Evolutionary conservation across 495 filamentous ascomycete species (phyloP).

Genomic region (Sordaria brevicollis): DNA sequence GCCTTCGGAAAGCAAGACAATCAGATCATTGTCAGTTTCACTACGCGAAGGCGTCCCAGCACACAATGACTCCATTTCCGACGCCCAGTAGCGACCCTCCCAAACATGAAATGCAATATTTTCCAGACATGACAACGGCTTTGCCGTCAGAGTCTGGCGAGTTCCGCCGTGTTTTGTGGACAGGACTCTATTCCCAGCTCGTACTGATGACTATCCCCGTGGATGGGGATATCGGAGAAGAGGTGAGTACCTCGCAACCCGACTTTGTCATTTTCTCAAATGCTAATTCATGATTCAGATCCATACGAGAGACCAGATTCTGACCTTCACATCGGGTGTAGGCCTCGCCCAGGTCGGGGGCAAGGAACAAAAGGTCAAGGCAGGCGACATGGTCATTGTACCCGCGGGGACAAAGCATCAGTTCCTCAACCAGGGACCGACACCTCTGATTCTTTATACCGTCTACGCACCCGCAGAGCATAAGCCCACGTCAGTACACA

Average conservation of each 20-base stretch:
- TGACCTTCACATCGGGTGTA: slow-evolving; percentile 51
- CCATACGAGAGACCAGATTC: slow-evolving; percentile 48
- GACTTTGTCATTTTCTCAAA: not conserved
- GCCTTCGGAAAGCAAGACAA: not conserved
- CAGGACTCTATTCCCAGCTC: slow-evolving; percentile 50
- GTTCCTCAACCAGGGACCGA: slow-evolving; percentile 49
- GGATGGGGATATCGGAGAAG: slow-evolving; percentile 55
- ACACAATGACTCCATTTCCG: slow-evolving; percentile 11
- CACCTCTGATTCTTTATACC: slow-evolving; percentile 46
- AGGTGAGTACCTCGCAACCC: slow-evolving; percentile 27
- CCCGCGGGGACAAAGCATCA: slow-evolving; percentile 58
- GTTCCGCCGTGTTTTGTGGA: slow-evolving; percentile 53
- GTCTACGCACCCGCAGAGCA: slow-evolving; percentile 57
- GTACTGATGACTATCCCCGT: slow-evolving; percentile 56
- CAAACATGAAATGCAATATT: slow-evolving; percentile 47
- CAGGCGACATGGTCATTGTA: slow-evolving; percentile 52
- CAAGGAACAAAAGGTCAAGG: slow-evolving; percentile 46
- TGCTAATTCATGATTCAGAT: slow-evolving; percentile 16
- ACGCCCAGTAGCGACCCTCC: slow-evolving; percentile 30
- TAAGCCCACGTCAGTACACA: slow-evolving; percentile 44
- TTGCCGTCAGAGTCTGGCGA: slow-evolving; percentile 40
- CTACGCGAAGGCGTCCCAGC: not conserved
- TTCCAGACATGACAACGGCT: slow-evolving; percentile 42
- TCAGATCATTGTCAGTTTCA: not conserved
- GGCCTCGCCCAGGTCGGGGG: slow-evolving; percentile 49